Conservation (phyloP, 2,329 filamentous ascomycete species). For the Penicillium sp. region DNA sequence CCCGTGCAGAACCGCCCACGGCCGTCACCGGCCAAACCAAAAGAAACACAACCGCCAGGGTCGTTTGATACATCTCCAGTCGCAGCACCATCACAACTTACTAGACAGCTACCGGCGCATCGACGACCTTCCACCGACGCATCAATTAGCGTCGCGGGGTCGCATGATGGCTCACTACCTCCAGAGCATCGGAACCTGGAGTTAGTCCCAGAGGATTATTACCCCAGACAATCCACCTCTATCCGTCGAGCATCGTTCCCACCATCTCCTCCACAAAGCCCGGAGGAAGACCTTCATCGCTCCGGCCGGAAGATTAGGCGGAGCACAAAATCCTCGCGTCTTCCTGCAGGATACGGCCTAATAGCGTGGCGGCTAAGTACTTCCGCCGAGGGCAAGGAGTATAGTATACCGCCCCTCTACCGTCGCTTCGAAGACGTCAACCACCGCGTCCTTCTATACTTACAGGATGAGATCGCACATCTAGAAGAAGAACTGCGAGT, state of each 20-base stretch:
- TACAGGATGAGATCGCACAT: conserved; percentile 84
- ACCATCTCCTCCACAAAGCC: conserved; percentile 41
- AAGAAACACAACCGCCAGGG: conserved; percentile 33
- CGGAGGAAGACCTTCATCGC: conserved; percentile 34
- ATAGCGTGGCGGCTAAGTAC: conserved; percentile 39
- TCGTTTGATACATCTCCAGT: conserved; percentile 32
- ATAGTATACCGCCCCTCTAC: conserved; percentile 67
- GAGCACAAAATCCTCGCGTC: conserved; percentile 28
- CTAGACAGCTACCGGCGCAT: conserved; percentile 28
- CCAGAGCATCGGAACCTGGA: conserved; percentile 35
- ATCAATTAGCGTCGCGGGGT: conserved; percentile 22
- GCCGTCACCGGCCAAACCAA: conserved; percentile 38
- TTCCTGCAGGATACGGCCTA: conserved; percentile 42
- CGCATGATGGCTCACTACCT: conserved; percentile 27
- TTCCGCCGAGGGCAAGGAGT: conserved; percentile 33
- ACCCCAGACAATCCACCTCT: conserved; percentile 29
- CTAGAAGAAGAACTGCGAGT: conserved; percentile 77
- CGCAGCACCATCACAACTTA: conserved; percentile 33
- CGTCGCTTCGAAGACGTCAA: conserved; percentile 82
- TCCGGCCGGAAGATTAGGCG: conserved; percentile 27
- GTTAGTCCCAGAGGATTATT: conserved; percentile 41
- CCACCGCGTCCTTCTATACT: conserved; percentile 78
- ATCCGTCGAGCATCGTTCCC: conserved; percentile 33
- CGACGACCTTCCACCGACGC: conserved; percentile 30
- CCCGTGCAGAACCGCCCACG: conserved; percentile 33